Base-by-base conservation (phyloP, 2,329 filamentous ascomycete genomes). In the Cladosporium cucumerinum region DNA sequence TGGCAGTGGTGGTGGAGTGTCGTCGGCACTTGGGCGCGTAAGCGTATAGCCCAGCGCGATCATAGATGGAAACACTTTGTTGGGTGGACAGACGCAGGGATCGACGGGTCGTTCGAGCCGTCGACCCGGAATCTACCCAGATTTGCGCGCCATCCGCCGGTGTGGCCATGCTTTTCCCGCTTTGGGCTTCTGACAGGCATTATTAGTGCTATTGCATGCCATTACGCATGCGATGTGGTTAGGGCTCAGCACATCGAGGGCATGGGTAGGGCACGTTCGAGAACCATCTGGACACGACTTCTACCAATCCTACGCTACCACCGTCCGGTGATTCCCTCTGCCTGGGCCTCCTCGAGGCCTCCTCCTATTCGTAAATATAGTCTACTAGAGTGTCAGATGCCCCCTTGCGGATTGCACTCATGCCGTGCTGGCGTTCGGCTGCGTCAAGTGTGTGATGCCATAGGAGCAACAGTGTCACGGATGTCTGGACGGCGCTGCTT, bases 51-150 rank as follows among this genome's bases (percentile, higher is more conserved):
- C 54, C 32, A 39, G 54, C 32, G 32, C 32, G 54, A 39, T 57
- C 54, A 26, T 25, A 52, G 48, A 28, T 21, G 48, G 36, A 11
- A 46, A 21, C 32, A 23, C n/a, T 10, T 28, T 54, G 26, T 48
- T 32, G 46, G 59, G 54, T 32, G 46, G 59, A 61, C 52, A 48
- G 30, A 39, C 48, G 59, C 59, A 61, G 59, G 59, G 59, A 61
- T 61, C 59, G 30, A 48, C 18, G 25, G 34, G 30, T 61, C 48
- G 59, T 48, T 61, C 48, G 59, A 48, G 59, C 59, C 59, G 59
- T 25, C 59, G 28, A 61, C 59, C 57, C 59, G 59, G 59, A 48
- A 61, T 32, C 54, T 32, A 32, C 51, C 51, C 51, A 34, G 32
- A 34, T 34, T 34, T 34, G 32, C 32, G 32, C 32, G 32, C 32